Evolutionary conservation across 805 yeast species (phyloP).

Genomic region (Starmerella tilneyi): DNA sequence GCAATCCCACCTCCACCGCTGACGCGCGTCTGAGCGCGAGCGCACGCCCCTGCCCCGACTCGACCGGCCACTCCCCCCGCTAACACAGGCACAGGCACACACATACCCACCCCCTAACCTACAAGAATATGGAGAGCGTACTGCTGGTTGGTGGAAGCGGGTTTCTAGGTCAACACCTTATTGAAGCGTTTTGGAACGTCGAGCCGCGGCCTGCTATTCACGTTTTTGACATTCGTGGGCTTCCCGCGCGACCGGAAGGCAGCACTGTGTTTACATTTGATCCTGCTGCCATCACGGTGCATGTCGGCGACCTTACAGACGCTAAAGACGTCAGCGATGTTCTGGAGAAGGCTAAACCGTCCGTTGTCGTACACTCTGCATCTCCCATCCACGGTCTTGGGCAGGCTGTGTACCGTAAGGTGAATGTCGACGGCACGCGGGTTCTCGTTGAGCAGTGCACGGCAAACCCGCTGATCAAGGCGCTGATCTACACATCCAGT

Average conservation of each 20-base stretch:
- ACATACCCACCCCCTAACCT: not conserved
- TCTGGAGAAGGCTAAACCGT: conserved; percentile 47
- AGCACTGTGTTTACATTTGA: conserved; percentile 53
- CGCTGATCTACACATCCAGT: conserved; percentile 86
- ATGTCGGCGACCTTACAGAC: conserved; percentile 77
- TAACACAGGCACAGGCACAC: not conserved
- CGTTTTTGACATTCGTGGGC: conserved; percentile 84
- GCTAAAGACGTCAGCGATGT: conserved; percentile 57
- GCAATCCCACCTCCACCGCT: too few relatives aligned
- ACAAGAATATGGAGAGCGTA: conserved; percentile 40
- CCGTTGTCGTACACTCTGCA: conserved; percentile 86
- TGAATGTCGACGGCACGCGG: conserved; percentile 80
- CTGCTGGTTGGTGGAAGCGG: conserved; percentile 94
- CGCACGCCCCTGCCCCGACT: not conserved
- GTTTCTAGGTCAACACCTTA: conserved; percentile 80
- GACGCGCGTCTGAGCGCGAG: too few relatives aligned
- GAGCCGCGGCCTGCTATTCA: conserved; percentile 62
- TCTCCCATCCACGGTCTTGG: conserved; percentile 88
- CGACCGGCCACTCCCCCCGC: not conserved
- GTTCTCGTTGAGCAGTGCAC: conserved; percentile 59
- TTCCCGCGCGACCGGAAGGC: conserved; percentile 63
- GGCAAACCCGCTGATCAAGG: conserved; percentile 38
- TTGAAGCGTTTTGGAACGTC: conserved; percentile 66
- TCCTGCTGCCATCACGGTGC: conserved; percentile 44
- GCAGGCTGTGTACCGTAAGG: conserved; percentile 75